phyloP scores from a whole-genome alignment of 2,329 filamentous ascomycete genomes.

The Aspergillus pseudoterreus region DNA sequence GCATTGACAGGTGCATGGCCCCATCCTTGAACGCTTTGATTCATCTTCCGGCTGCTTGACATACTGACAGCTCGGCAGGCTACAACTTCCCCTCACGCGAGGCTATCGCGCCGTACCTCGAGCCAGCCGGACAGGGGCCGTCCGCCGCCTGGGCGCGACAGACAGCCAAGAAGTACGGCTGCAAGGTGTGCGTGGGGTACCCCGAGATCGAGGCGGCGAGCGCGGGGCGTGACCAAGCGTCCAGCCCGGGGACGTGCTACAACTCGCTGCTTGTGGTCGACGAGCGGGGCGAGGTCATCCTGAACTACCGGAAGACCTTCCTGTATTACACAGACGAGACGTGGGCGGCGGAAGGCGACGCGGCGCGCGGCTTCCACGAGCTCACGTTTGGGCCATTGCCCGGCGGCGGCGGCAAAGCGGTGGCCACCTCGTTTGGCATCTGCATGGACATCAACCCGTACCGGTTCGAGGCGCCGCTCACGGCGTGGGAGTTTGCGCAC shows the following conservation, averaged over 20 bases:
- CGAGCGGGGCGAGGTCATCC: constrained; percentile 51
- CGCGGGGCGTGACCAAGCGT: neutral
- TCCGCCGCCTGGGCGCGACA: constrained; percentile 56
- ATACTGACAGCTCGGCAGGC: constrained; percentile 33
- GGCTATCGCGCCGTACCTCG: constrained; percentile 57
- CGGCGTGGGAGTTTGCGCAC: constrained; percentile 58
- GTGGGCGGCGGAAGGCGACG: constrained; percentile 55
- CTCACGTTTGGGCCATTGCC: constrained; percentile 17
- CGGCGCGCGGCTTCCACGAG: constrained; percentile 29
- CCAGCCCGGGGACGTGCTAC: constrained; percentile 42
- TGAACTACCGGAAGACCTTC: constrained; percentile 62
- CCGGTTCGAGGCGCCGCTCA: constrained; percentile 56
- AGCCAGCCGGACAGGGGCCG: constrained; percentile 53
- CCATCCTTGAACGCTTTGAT: neutral
- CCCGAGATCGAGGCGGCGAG: constrained; percentile 46
- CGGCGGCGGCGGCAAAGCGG: neutral
- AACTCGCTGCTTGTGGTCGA: constrained; percentile 58
- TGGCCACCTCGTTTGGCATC: constrained; percentile 45
- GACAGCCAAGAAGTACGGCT: constrained; percentile 52
- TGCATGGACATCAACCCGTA: constrained; percentile 61
- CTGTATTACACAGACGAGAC: constrained; percentile 66
- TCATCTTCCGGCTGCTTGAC: neutral
- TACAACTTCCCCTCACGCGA: constrained; percentile 61
- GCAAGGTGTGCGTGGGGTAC: constrained; percentile 63
- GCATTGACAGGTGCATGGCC: constrained; percentile 53